These are phyloP conservation scores for Marchantia polymorpha DNA, from an alignment of 225 moss, liverwort and hornwort species.

Conservation along the genomic window DNA sequence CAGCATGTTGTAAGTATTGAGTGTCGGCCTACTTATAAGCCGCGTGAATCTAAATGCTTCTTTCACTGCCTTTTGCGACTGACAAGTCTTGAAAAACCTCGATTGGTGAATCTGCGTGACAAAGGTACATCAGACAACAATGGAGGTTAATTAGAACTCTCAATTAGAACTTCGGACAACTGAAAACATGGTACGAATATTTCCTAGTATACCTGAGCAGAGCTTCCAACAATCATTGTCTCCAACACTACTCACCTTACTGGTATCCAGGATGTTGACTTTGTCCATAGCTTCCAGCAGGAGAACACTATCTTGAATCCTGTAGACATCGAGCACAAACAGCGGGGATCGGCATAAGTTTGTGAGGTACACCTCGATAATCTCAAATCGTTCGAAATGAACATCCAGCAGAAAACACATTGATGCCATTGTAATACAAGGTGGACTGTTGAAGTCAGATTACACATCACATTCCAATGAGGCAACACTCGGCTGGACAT, in stretches of 20 bases:
- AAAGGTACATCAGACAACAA: background rate
- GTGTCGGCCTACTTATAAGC: constrained; percentile 57
- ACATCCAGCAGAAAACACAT: too few species aligned
- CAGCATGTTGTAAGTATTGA: constrained; percentile 85
- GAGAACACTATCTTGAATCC: constrained; percentile 67
- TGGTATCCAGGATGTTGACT: constrained; percentile 55
- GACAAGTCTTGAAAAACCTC: constrained; percentile 77
- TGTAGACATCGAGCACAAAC: constrained; percentile 24
- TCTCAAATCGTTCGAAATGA: too few species aligned
- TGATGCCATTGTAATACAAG: background rate
- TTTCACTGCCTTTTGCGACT: constrained; percentile 56
- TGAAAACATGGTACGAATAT: background rate
- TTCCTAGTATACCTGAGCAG: too few species aligned
- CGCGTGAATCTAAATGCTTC: constrained; percentile 72
- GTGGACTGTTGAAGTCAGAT: too few species aligned
- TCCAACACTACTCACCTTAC: constrained; percentile 47
- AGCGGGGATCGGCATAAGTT: too few species aligned
- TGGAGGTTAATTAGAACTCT: background rate
- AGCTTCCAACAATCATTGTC: background rate
- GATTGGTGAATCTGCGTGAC: constrained; percentile 65
- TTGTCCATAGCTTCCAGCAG: constrained; percentile 76
- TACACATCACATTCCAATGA: background rate
- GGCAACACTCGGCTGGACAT: too few species aligned
- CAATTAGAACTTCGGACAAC: too few species aligned
- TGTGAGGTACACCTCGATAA: too few species aligned